Evolutionary conservation across 345 rosid genomes (phyloP), one percentile per base, ranked within the genome.

Genomic region (Arabis hirsuta): DNA sequence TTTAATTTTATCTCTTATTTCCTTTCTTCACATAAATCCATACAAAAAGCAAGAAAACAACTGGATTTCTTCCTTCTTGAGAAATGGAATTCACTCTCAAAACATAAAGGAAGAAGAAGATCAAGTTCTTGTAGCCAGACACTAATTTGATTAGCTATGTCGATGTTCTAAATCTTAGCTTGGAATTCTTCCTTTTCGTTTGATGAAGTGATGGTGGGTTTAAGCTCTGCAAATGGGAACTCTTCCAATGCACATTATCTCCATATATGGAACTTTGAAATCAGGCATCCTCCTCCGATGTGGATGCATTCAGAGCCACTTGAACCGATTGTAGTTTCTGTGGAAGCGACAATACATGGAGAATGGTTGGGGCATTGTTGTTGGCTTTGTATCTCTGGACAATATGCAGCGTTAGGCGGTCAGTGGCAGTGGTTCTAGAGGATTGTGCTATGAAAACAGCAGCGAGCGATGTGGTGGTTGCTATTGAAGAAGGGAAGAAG

Each of bases 281-380:
- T 78, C 12, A 74, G 86, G 76, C 64, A 27, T 12, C 51, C 77
- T 72, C 86, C 84, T 72, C 91, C 88, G 0, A 79, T 71, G 27
- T 87, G 86, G 96, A 82, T 85, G 91, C 97, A 87, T 71, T 86
- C 98, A 3, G 73, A 73, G 66, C 96, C 95, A 4, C 61, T 88
- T 76, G 81, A 83, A 74, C 98, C 95, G 0, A 34, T 58, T 61
- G 82, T 62, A 62, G 11, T 8, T 47, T 38, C 65, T 12, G 41
- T 1, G 46, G 65, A 76, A 80, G 68, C 42, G 82, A 76, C 46
- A 86, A 96, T 74, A 32, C 75, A 54, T 59, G 81, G 76, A 80
- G 81, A 76, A 82, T 85, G 54, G 48, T 87, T 48, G 86, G 83
- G 12, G 86, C 88, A 1, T 73, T 87, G 84, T 55, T 86, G 12